Percentiles rank a stretch among this genome's conserved stretches.
These are phyloP conservation scores for Capsicum baccatum DNA, from an alignment of 257 asterid species.

Conservation along the genomic window DNA sequence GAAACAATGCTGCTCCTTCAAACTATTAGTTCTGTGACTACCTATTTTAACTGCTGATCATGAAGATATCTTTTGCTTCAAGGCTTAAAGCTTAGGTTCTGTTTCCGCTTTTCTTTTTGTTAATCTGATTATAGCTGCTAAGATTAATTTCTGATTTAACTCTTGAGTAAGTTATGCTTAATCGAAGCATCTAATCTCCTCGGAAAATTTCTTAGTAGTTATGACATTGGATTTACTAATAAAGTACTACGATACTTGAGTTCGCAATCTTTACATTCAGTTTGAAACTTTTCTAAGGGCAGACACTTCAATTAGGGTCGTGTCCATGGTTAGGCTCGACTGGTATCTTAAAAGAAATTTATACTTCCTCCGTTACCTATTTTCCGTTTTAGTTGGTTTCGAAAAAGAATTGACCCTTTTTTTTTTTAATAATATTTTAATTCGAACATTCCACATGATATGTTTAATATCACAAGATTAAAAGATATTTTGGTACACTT, in stretches of 20 bases:
- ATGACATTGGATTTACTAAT: neutral
- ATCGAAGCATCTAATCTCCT: neutral
- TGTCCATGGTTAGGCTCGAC: neutral
- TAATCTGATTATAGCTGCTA: neutral
- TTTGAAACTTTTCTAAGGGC: neutral
- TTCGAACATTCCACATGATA: too few relatives aligned
- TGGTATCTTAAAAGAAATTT: neutral
- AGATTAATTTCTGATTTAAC: neutral
- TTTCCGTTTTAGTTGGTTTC: too few relatives aligned
- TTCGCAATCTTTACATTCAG: neutral
- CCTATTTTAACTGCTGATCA: neutral
- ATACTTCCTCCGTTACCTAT: too few relatives aligned
- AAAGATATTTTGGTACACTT: too few relatives aligned
- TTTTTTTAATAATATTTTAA: too few relatives aligned
- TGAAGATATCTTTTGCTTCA: neutral
- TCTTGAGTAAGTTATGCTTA: neutral
- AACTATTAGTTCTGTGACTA: neutral
- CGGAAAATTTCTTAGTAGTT: neutral
- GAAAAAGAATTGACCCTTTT: too few relatives aligned
- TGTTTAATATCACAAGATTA: too few relatives aligned
- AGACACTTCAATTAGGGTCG: neutral
- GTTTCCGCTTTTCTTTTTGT: neutral
- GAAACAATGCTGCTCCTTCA: neutral
- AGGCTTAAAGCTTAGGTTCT: neutral
- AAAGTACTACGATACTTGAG: neutral